Conservation (phyloP, 768 basidiomycete species). For the Amanita molliuscula region DNA sequence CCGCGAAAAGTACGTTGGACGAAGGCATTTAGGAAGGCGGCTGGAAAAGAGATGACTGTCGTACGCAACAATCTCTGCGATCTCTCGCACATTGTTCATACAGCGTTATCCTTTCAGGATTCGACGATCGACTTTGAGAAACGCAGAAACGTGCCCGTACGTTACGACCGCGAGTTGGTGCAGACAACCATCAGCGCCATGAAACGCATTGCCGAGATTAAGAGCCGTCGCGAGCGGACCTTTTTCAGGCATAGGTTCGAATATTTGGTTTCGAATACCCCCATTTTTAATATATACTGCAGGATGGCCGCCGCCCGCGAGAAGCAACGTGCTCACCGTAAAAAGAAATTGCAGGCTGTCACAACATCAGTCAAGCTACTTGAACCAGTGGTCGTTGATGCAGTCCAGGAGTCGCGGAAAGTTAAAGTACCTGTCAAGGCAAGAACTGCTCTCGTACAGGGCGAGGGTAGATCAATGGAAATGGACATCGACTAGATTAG, state of each 20-base stretch:
- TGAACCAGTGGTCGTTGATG: constrained; percentile 43
- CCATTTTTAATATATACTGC: constrained; percentile 7
- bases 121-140: constrained; percentile 99
- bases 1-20: constrained; percentile 99
- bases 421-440: constrained; percentile 60
- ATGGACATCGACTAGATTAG: constrained; percentile 68
- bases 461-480: constrained; percentile 81
- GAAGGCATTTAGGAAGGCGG: constrained; percentile 97
- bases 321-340: constrained; percentile 66
- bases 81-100: background rate
- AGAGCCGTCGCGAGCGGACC: constrained; percentile 77
- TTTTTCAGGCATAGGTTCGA: constrained; percentile 90
- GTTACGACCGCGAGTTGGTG: constrained; percentile 91
- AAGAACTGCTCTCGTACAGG: constrained; percentile 66
- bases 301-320: constrained; percentile 83
- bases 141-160: constrained; percentile 91
- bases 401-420: constrained; percentile 47
- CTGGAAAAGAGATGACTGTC: constrained; percentile 99
- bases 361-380: constrained; percentile 55
- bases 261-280: background rate
- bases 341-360: constrained; percentile 48
- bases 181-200: constrained; percentile 93
- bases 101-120: constrained; percentile 46
- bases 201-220: constrained; percentile 92
- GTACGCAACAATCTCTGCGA: constrained; percentile 35